These are phyloP conservation scores for Porcisia hertigi DNA, from an alignment of 208 protist species.

Conservation along the genomic window DNA sequence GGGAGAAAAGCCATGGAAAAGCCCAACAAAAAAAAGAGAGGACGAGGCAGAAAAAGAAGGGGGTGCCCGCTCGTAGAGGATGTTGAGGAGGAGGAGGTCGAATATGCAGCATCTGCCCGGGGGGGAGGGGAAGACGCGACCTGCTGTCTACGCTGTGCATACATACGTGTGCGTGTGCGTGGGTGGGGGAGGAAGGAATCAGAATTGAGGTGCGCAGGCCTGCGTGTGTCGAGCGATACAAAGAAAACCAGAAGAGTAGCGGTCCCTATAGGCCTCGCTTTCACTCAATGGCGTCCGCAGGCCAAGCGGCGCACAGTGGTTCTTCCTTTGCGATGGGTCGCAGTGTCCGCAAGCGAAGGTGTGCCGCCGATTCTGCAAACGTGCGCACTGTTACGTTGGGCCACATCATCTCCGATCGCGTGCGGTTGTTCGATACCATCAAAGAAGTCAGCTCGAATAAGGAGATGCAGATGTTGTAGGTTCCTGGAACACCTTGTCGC, in stretches of 20 bases:
- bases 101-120: neutral
- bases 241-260: neutral
- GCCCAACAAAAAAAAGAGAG: neutral
- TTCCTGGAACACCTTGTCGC: constrained; percentile 50
- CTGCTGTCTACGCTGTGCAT: neutral
- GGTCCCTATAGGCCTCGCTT: neutral
- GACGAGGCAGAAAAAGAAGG: neutral
- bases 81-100: neutral
- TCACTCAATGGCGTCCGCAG: constrained; percentile 20
- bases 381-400: constrained; percentile 37
- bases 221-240: neutral
- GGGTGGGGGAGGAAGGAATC: neutral
- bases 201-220: neutral
- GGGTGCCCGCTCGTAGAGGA: neutral
- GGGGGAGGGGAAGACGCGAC: neutral
- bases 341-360: constrained; percentile 33
- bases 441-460: constrained; percentile 57
- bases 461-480: constrained; percentile 49
- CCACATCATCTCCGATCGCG: constrained; percentile 7
- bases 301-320: constrained; percentile 26
- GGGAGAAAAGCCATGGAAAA: neutral
- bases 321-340: constrained; percentile 31
- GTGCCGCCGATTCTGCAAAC: constrained; percentile 32
- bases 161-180: neutral
- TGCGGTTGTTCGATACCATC: constrained; percentile 36